A percentile compares a stretch with the other conserved stretches of the same genome.
These are phyloP conservation scores for Hanseniaspora gamundiae DNA, from an alignment of 1,139 yeast genomes.

Conservation along the genomic window DNA sequence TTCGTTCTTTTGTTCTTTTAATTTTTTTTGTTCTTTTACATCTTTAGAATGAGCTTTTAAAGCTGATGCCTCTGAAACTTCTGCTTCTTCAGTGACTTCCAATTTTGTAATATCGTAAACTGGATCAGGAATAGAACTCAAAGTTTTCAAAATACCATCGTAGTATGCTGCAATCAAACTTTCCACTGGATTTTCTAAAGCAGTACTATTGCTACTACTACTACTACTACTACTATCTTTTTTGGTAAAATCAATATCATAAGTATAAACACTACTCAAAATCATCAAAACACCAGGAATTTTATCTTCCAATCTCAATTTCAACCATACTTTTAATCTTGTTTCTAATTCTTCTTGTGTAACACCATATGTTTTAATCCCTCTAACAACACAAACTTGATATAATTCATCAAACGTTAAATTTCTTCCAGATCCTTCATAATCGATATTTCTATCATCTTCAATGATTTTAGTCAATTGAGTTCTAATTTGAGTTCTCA, in stretches of 20 bases:
- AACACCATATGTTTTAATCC: conserved; percentile 73
- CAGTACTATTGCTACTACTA: no score
- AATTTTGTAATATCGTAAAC: conserved; percentile 92
- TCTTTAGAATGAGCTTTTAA: conserved; percentile 2
- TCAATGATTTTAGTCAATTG: conserved; percentile 78
- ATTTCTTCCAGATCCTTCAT: conserved; percentile 73
- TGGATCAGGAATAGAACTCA: conserved; percentile 88
- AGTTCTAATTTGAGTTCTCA: conserved; percentile 88
- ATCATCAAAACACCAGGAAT: conserved; percentile 86
- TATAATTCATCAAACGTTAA: conserved; percentile 77
- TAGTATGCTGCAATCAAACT: conserved; percentile 47
- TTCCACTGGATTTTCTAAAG: conserved; percentile 13
- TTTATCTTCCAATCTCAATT: conserved; percentile 73
- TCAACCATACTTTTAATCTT: conserved; percentile 80
- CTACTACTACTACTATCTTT: conserved; percentile 3
- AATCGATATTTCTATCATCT: conserved; percentile 86
- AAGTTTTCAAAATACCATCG: conserved; percentile 81
- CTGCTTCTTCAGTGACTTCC: conserved; percentile 44
- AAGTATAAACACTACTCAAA: conserved; percentile 78
- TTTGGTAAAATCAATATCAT: conserved; percentile 42
- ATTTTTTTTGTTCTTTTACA: conserved; percentile 2
- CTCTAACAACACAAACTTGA: conserved; percentile 86
- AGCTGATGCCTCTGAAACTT: not conserved
- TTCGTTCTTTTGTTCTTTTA: conserved; percentile 2
- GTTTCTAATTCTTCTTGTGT: conserved; percentile 78